phyloP scores from a whole-genome alignment of 352 stramenopile genomes.

The Phytopythium delawarense region DNA sequence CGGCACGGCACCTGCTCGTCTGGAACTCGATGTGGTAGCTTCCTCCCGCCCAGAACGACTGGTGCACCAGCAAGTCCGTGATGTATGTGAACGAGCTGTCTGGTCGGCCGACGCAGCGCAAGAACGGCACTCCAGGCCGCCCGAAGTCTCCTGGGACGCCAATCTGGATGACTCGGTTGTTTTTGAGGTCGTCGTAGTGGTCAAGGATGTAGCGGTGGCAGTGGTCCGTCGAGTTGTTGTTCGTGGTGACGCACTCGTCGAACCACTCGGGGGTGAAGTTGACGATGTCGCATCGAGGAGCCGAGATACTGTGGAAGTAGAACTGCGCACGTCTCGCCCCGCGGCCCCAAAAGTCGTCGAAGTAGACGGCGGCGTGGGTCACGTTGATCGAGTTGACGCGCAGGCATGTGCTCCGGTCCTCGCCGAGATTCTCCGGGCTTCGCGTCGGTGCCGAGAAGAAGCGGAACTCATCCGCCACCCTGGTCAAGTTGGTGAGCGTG shows the following conservation, averaged over 20 bases:
- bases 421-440: conserved; percentile 22
- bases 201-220: conserved; percentile 55
- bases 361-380: conserved; percentile 24
- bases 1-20: conserved; percentile 42
- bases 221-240: conserved; percentile 18
- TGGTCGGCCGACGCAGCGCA: conserved; percentile 44
- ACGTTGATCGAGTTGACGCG: conserved; percentile 43
- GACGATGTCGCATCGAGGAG: conserved; percentile 33
- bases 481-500: conserved; percentile 16
- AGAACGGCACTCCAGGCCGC: conserved; percentile 32
- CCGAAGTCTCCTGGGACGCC: conserved; percentile 40
- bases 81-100: conserved; percentile 40
- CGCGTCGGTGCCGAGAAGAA: conserved; percentile 34
- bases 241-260: conserved; percentile 25
- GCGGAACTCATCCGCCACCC: conserved; percentile 1
- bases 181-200: conserved; percentile 34
- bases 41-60: conserved; percentile 50
- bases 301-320: conserved; percentile 43
- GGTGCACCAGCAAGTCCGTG: conserved; percentile 54
- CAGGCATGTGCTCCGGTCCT: conserved; percentile 39
- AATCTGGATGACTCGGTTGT: conserved; percentile 30
- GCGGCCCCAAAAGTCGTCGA: conserved; percentile 42
- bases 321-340: conserved; percentile 28
- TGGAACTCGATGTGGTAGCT: conserved; percentile 52
- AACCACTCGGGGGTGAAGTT: conserved; percentile 39